Evolutionary conservation across 306 rosid species (phyloP).

Genomic region (Sphenostylis stenocarpa): DNA sequence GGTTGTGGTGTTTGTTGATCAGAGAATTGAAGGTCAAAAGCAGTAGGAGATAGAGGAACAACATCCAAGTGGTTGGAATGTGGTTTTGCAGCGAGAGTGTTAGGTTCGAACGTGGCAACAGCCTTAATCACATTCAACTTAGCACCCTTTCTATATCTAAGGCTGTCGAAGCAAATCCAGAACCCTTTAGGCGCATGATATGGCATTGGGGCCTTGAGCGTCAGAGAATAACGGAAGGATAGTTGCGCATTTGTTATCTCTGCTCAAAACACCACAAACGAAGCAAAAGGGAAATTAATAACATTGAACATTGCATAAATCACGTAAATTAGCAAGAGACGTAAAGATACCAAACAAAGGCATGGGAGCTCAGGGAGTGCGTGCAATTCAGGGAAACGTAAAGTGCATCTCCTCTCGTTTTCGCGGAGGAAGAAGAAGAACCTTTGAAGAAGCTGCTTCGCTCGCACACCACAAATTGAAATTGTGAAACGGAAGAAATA

Average conservation of each 20-base stretch:
- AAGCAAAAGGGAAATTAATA: not conserved
- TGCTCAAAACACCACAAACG: conserved; percentile 30
- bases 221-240: conserved; percentile 50
- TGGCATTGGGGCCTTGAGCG: conserved; percentile 33
- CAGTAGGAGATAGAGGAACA: not conserved
- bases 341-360: conserved; percentile 64
- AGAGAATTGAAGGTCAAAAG: conserved; percentile 28
- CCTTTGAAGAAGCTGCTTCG: not conserved
- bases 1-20: conserved; percentile 26
- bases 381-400: not conserved
- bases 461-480: conserved; percentile 11
- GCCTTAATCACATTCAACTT: conserved; percentile 57
- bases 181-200: conserved; percentile 39
- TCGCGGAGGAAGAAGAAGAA: not conserved
- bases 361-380: conserved; percentile 70
- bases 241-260: conserved; percentile 79
- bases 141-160: conserved; percentile 15
- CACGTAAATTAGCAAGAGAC: not conserved
- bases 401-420: conserved; percentile 1
- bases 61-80: conserved; percentile 18
- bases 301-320: not conserved
- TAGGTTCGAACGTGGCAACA: conserved; percentile 71
- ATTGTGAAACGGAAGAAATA: not conserved
- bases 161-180: conserved; percentile 43
- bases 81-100: conserved; percentile 36